Evolutionary conservation across 495 filamentous ascomycete species (phyloP).

Genomic region (Umbilicaria muhlenbergii): DNA sequence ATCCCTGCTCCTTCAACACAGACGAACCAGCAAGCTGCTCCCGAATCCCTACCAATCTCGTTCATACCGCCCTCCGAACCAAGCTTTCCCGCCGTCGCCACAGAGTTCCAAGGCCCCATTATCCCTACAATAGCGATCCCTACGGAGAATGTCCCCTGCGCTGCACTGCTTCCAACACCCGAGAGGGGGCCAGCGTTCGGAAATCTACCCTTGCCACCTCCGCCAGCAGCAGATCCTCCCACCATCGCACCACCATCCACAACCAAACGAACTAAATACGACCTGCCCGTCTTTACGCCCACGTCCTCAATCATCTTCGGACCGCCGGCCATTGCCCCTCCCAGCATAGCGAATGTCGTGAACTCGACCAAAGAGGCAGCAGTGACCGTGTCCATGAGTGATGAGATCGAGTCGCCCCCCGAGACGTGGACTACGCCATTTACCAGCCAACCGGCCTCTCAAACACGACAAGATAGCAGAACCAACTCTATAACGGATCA

Average conservation of each 20-base stretch:
- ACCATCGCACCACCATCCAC: constrained; percentile 12
- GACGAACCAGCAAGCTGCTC: constrained; percentile 1
- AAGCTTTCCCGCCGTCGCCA: constrained; percentile 5
- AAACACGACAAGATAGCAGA: too few species aligned
- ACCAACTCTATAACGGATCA: too few species aligned
- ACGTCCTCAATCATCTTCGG: constrained; percentile 36
- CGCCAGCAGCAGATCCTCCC: constrained; percentile 6
- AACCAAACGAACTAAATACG: constrained; percentile 22
- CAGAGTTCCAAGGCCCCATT: constrained; percentile 7
- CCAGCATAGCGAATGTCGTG: too few species aligned
- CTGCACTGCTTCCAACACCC: neutral
- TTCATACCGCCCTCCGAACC: neutral
- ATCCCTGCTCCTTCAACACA: constrained; percentile 16
- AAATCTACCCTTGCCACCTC: constrained; percentile 5
- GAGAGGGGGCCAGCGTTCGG: neutral
- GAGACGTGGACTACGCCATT: too few species aligned
- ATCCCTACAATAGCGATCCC: neutral
- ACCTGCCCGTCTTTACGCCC: constrained; percentile 35
- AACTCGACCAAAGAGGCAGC: too few species aligned
- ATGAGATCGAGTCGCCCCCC: too few species aligned
- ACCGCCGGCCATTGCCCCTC: constrained; percentile 2
- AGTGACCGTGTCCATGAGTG: too few species aligned
- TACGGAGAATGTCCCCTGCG: neutral
- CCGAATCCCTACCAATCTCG: constrained; percentile 3
- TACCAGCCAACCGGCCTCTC: too few species aligned